Evolutionary conservation across 225 moss, liverwort and hornwort genomes (phyloP).

Genomic region (Physcomitrellopsis africana): DNA sequence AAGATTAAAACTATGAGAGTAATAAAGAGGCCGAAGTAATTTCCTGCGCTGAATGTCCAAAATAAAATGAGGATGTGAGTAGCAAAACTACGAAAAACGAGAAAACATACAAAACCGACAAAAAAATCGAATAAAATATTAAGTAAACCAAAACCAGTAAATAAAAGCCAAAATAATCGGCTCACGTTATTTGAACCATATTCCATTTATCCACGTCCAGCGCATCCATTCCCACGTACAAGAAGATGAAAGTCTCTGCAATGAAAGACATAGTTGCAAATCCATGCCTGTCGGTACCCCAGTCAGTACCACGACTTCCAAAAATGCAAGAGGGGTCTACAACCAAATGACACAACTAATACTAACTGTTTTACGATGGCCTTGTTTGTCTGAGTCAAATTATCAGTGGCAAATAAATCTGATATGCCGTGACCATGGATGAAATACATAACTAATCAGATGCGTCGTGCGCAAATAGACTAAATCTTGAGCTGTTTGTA

Average conservation of each 20-base stretch:
- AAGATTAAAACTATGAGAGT: conserved; percentile 55
- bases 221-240: conserved; percentile 87
- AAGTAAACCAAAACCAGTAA: background rate
- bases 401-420: background rate
- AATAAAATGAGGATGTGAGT: background rate
- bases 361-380: background rate
- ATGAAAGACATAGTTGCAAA: conserved; percentile 85
- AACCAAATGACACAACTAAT: background rate
- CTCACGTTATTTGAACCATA: conserved; percentile 40
- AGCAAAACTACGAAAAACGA: background rate
- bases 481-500: too few species aligned
- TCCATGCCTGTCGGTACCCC: conserved; percentile 51
- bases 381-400: background rate
- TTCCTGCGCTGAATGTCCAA: conserved; percentile 31
- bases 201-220: conserved; percentile 76
- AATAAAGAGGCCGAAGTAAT: conserved; percentile 57
- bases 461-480: too few species aligned
- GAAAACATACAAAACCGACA: conserved; percentile 8
- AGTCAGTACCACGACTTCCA: background rate
- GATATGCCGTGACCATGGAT: background rate
- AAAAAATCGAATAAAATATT: background rate
- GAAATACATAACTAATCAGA: too few species aligned
- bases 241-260: conserved; percentile 79
- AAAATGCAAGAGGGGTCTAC: background rate
- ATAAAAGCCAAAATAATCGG: background rate